Conservation (phyloP, 495 filamentous ascomycete species). For the Schizothecium vesticola region DNA sequence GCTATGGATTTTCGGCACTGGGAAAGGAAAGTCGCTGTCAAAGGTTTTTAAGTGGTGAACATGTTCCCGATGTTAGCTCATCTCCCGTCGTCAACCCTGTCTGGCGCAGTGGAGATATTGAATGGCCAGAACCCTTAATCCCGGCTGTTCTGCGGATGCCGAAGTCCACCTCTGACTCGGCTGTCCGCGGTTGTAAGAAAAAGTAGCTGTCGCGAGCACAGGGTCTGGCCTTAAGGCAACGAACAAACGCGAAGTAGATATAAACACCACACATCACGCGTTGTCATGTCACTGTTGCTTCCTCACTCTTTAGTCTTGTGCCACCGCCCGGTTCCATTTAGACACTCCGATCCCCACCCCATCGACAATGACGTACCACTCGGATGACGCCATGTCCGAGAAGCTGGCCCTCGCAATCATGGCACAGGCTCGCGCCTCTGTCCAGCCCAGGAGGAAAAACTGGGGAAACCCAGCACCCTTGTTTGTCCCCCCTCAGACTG, state of each 20-base stretch:
- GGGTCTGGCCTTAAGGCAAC: not conserved
- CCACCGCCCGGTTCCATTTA: not conserved
- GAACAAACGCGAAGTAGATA: not conserved
- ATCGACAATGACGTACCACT: slow-evolving; percentile 5
- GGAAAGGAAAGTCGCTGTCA: not conserved
- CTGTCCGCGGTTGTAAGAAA: not conserved
- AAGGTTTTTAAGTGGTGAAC: not conserved
- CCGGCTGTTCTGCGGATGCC: not conserved
- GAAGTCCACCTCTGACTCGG: not conserved
- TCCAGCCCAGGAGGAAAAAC: slow-evolving; percentile 7
- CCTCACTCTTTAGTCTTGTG: not conserved
- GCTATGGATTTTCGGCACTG: not conserved
- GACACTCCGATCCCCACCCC: not conserved
- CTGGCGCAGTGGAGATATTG: not conserved
- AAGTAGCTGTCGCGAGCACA: not conserved
- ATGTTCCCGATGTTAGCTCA: not conserved
- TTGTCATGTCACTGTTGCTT: not conserved
- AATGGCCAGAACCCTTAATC: not conserved
- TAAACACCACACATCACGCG: not conserved
- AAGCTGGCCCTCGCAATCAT: slow-evolving; percentile 4
- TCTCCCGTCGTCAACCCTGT: not conserved
- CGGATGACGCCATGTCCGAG: not conserved
- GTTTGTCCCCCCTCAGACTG: not conserved
- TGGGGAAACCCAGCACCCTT: slow-evolving; percentile 14
- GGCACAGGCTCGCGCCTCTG: not conserved